phyloP scores from a whole-genome alignment of 73 alveolate genomes.

The Durusdinium trenchii region DNA sequence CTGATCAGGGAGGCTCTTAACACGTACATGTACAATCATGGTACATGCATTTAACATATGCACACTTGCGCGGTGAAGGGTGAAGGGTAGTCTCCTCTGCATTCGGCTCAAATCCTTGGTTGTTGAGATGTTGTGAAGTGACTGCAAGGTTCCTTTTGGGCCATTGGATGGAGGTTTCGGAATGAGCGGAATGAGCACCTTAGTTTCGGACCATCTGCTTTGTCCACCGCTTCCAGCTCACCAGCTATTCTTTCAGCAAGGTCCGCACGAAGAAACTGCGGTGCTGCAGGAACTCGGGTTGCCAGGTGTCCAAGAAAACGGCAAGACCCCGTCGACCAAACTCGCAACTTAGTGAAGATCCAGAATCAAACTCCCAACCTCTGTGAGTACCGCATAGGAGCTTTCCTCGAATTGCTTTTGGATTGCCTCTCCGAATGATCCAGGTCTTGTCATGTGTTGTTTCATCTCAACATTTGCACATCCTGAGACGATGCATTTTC shows the following conservation, averaged over 20 bases:
- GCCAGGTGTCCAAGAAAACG: neutral
- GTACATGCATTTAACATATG: too few species aligned
- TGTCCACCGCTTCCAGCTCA: slow-evolving; percentile 37
- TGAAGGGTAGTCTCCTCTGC: too few species aligned
- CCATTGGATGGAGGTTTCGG: too few species aligned
- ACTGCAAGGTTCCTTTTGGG: too few species aligned
- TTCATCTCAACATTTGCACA: neutral
- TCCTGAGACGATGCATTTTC: neutral
- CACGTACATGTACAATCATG: too few species aligned
- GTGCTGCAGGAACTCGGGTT: neutral
- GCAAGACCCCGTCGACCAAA: neutral
- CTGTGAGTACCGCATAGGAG: slow-evolving; percentile 57
- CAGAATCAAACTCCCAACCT: neutral
- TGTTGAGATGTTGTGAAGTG: too few species aligned
- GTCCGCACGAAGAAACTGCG: slow-evolving; percentile 28
- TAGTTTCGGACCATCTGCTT: slow-evolving; percentile 8
- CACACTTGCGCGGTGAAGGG: too few species aligned
- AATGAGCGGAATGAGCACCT: too few species aligned
- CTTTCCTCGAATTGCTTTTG: slow-evolving; percentile 38
- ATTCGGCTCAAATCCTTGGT: slow-evolving; percentile 52
- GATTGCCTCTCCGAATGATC: neutral
- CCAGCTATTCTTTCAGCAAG: slow-evolving; percentile 21
- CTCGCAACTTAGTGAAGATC: neutral
- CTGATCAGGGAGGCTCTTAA: too few species aligned
- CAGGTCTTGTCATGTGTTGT: neutral